Base-by-base conservation (phyloP, 495 filamentous ascomycete species). In the Friedmanniomyces simplex region DNA sequence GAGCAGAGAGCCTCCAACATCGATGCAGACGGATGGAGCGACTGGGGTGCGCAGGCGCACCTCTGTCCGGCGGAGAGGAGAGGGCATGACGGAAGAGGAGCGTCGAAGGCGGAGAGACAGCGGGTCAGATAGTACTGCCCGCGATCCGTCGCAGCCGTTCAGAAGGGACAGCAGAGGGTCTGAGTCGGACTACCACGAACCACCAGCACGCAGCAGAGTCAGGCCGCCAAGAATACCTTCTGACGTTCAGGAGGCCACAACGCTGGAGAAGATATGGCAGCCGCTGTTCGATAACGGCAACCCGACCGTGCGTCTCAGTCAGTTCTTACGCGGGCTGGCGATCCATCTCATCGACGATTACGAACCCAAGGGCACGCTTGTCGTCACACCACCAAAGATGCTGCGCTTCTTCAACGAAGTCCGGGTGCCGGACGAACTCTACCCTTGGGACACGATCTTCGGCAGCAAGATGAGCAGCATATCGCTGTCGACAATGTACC, bases 341-440 rank as follows among this genome's bases (percentile, higher is more conserved):
- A 75, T 83, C 36, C 85, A 91, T 67, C 74, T 96, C 84, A 89
- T 94, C 67, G 83, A 89, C 45, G 80, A 90, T 54, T 88, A 87
- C 64, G 72, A 81, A 21, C 87, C 89, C 0, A 77, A 76, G 37
- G 82, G 83, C 32, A 88, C 79, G 41, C 75, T 93, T 41, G 87
- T 95, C n/a, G 80, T 96, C 30, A 82, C 84, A 0, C 87, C 89
- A 1, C 73, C 79, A 7, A 95, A 96, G 71, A 79, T 96, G 76
- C 77, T 82, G 14, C 76, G 80, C 50, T 91, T 91, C 58, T 96
- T 95, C 66, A 72, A 78, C 21, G 82, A 77, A 52, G 82, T 85
- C 55, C 68, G 74, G 49, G 65, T 91, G 2, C 61, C 79, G 0
- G 69, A 76, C 26, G 89, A 95, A 65, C 70, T 72, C 37, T 85